Base-by-base conservation (phyloP, 805 yeast species). In the Suhomyces tanzawaensis region DNA sequence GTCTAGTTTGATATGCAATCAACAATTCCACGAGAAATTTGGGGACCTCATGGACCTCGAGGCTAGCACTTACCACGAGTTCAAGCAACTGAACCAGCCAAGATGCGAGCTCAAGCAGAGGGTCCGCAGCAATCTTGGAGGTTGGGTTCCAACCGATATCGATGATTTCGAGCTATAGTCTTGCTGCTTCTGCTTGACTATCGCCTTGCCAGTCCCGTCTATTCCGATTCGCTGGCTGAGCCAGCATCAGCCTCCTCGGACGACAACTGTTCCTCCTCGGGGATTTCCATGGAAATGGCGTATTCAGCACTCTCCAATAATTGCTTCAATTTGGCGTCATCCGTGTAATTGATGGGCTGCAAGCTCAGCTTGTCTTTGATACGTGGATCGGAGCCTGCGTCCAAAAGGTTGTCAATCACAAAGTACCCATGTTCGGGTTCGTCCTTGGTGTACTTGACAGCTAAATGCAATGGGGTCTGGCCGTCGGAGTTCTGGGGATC, bases 401-500 rank as follows among this genome's bases (percentile, higher is more conserved):
- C 96, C 28, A 93, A 67, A 45, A 93, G 73, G 57, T 82, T 84
- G 52, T 86, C 95, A 9, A 82, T 78, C 23, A 89, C 70, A 48
- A 81, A 86, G 17, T 72, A 66, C 1, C 95, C 96, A 59, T 84
- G 89, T 42, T 86, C 96, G 0, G 93, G 86, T 54, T 91, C 96
- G 18, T 79, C 81, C 32, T 70, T 68, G 11, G 90, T 72, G 58
- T 85, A 91, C 44, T 75, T 76, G 9, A 82, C 95, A 4, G 96
- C 95, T 44, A 76, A 65, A 61, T 91, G 98, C 46, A 93, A 72
- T 11, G 99, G 97, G 1, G 97, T 87, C 47, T 86, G 90, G 26
- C 89, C 90, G 36, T 82, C 83, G 25, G 79, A 72, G 58, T 85
- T 85, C 28, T 62, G 57, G 1, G 96, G 93, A 58, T 93, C 96